phyloP scores from a whole-genome alignment of 2,329 filamentous ascomycete species.

The Aspergillus sp. region DNA sequence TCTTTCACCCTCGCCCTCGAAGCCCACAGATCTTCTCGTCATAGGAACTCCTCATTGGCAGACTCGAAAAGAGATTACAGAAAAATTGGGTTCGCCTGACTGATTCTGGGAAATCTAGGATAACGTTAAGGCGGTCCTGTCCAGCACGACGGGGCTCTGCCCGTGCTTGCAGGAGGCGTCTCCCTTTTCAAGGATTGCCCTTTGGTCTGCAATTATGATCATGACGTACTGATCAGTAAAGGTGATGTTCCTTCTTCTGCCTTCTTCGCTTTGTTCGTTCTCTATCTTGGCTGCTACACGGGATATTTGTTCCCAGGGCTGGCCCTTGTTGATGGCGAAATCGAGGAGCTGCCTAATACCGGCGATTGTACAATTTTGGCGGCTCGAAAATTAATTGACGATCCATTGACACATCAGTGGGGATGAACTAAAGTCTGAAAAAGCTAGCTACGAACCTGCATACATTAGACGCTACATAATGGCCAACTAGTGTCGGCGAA shows the following conservation, averaged over 20 bases:
- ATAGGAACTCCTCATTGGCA: neutral
- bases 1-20: neutral
- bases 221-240: neutral
- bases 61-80: neutral
- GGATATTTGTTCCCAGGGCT: neutral
- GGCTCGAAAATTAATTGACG: neutral
- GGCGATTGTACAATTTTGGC: neutral
- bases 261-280: neutral
- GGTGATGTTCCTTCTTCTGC: neutral
- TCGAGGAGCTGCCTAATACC: neutral
- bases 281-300: neutral
- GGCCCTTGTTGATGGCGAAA: neutral
- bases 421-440: neutral
- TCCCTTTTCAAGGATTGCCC: neutral
- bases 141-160: neutral
- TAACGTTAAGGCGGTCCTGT: neutral
- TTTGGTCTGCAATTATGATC: neutral
- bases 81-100: neutral
- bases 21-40: neutral
- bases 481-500: neutral
- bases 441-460: neutral
- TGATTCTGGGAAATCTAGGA: neutral
- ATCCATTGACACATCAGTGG: neutral
- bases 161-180: neutral
- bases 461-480: slow-evolving; percentile 2